Evolutionary conservation across 345 rosid genomes (phyloP).

Genomic region (Populus pruinosa): DNA sequence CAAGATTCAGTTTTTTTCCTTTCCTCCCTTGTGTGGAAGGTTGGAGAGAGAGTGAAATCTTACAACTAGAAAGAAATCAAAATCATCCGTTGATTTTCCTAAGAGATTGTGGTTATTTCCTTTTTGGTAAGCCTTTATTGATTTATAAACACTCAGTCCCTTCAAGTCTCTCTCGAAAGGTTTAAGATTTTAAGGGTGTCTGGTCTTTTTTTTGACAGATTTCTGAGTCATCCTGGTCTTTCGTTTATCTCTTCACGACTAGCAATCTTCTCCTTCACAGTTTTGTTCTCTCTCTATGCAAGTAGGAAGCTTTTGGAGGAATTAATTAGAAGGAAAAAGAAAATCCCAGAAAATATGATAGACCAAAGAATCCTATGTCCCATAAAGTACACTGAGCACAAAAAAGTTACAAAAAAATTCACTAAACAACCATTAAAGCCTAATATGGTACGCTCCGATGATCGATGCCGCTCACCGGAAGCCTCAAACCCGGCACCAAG

Average conservation of each 20-base stretch:
- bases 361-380: constrained; percentile 52
- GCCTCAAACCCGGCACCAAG: constrained; percentile 7
- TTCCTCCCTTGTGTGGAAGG: too few species aligned
- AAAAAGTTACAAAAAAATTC: constrained; percentile 42
- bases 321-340: neutral
- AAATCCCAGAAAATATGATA: constrained; percentile 11
- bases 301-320: constrained; percentile 4
- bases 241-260: neutral
- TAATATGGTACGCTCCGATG: constrained; percentile 13
- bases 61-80: too few species aligned
- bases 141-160: neutral
- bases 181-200: neutral
- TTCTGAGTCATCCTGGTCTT: constrained; percentile 16
- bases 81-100: too few species aligned
- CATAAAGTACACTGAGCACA: constrained; percentile 66
- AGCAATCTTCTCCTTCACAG: constrained; percentile 23
- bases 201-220: constrained; percentile 19
- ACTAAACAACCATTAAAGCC: constrained; percentile 26
- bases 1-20: neutral
- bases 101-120: neutral
- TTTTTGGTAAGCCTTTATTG: neutral
- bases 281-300: constrained; percentile 18
- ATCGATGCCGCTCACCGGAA: neutral
- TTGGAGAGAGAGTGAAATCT: too few species aligned
- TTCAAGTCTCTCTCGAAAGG: too few species aligned